phyloP scores from a whole-genome alignment of 176 grass and related monocot genomes.

The Ensete ventricosum region DNA sequence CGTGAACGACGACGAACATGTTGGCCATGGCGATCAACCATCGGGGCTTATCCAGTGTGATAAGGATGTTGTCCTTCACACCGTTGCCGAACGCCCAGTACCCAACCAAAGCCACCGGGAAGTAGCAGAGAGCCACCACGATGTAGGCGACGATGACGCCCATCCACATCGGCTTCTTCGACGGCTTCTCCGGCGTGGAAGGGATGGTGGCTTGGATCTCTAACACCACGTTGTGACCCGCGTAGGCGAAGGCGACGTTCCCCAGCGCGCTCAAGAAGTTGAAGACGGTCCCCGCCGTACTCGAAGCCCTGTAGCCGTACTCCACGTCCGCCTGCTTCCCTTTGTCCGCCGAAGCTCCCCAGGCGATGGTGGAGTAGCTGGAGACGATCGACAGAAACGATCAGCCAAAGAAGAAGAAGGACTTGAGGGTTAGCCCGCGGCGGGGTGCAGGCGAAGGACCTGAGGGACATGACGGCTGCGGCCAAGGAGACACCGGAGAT shows the following conservation, averaged over 20 bases:
- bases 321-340: constrained; percentile 45
- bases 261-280: constrained; percentile 66
- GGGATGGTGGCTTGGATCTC: constrained; percentile 95
- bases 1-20: constrained; percentile 88
- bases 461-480: constrained; percentile 86
- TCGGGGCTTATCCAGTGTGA: constrained; percentile 40
- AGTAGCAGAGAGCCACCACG: constrained; percentile 78
- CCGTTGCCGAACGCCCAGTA: constrained; percentile 57
- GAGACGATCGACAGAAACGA: not conserved
- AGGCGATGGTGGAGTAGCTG: constrained; percentile 87
- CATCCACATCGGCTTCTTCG: constrained; percentile 97
- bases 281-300: constrained; percentile 49
- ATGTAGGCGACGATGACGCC: constrained; percentile 85
- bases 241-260: constrained; percentile 66
- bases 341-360: constrained; percentile 65
- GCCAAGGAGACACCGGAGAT: constrained; percentile 85
- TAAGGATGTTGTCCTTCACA: constrained; percentile 54
- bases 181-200: constrained; percentile 62
- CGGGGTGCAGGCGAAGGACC: not conserved
- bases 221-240: constrained; percentile 78
- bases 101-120: constrained; percentile 71
- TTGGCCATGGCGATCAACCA: constrained; percentile 88
- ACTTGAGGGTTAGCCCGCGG: too few species aligned
- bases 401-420: too few species aligned
- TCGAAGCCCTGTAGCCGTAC: constrained; percentile 33